A percentile compares a stretch with the other conserved stretches of the same genome.
Conservation (phyloP, 163 green algal genomes). For the Chlorella variabilis region DNA sequence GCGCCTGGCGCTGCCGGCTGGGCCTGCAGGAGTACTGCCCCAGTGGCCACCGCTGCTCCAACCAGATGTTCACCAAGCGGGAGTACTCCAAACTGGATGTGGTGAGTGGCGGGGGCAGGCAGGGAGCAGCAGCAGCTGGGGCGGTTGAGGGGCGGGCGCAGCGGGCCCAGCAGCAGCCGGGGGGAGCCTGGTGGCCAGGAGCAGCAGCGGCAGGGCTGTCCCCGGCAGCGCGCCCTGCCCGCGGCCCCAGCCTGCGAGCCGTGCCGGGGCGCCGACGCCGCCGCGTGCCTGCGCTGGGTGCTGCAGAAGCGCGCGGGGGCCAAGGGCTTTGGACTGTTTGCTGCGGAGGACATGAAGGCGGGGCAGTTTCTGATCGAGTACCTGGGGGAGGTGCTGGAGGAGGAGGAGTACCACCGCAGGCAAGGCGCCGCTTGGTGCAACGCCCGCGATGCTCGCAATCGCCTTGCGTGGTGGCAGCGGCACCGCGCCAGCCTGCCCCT, state of each 20-base stretch:
- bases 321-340: constrained; percentile 95
- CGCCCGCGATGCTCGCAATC: too few relatives aligned
- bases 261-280: too few relatives aligned
- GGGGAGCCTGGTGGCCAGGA: too few relatives aligned
- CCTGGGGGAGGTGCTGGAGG: constrained; percentile 95
- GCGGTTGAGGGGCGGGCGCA: too few relatives aligned
- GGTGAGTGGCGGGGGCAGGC: background rate
- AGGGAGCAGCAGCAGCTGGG: too few relatives aligned
- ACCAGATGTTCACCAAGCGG: constrained; percentile 90
- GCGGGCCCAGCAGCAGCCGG: too few relatives aligned
- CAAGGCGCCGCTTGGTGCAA: constrained; percentile 43
- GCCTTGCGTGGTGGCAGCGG: too few relatives aligned
- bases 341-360: constrained; percentile 78
- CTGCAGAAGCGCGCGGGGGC: constrained; percentile 78
- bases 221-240: too few relatives aligned
- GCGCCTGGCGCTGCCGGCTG: too few relatives aligned
- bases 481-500: too few relatives aligned
- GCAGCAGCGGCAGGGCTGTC: too few relatives aligned
- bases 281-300: background rate
- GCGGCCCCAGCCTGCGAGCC: too few relatives aligned
- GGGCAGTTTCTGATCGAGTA: constrained; percentile 98
- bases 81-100: constrained; percentile 85
- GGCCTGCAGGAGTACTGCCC: constrained; percentile 91
- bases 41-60: constrained; percentile 89
- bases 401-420: constrained; percentile 91